Percentiles rank a stretch among this genome's conserved stretches.
phyloP scores from a whole-genome alignment of 495 filamentous ascomycete species.

The Emericellopsis terricola region DNA sequence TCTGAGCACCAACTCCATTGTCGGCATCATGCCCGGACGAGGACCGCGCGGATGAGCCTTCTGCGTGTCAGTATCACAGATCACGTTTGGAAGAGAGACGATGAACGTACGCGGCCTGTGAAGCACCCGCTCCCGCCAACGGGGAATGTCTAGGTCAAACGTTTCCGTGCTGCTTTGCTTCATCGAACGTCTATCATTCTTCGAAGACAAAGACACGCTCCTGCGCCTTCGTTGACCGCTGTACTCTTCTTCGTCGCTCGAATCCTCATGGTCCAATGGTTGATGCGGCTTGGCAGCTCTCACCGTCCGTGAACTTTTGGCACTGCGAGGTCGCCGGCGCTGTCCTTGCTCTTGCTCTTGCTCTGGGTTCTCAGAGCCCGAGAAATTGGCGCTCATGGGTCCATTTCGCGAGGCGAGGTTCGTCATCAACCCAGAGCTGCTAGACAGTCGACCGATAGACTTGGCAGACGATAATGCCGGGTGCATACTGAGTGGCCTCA shows the following conservation, averaged over 20 bases:
- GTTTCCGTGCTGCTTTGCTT: not conserved
- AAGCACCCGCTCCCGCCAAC: too few species aligned
- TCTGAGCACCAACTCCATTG: too few species aligned
- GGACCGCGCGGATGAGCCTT: too few species aligned
- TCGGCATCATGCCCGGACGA: too few species aligned
- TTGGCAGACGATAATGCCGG: not conserved
- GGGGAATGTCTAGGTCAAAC: too few species aligned
- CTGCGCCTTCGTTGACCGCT: not conserved
- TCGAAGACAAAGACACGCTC: not conserved
- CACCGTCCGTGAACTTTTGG: not conserved
- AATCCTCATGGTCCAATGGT: too few species aligned
- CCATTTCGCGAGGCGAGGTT: not conserved
- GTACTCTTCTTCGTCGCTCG: too few species aligned
- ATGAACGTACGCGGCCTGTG: too few species aligned
- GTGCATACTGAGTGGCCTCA: not conserved
- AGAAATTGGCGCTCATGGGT: not conserved
- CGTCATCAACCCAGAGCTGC: not conserved
- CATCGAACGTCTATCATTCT: not conserved
- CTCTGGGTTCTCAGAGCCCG: not conserved
- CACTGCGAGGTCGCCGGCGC: not conserved
- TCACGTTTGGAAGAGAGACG: too few species aligned
- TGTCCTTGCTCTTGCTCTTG: not conserved
- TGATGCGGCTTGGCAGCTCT: too few species aligned
- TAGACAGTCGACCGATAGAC: not conserved
- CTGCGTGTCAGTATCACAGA: too few species aligned